These are phyloP conservation scores for Polyporus arcularius DNA, from an alignment of 768 basidiomycete species.

Conservation along the genomic window DNA sequence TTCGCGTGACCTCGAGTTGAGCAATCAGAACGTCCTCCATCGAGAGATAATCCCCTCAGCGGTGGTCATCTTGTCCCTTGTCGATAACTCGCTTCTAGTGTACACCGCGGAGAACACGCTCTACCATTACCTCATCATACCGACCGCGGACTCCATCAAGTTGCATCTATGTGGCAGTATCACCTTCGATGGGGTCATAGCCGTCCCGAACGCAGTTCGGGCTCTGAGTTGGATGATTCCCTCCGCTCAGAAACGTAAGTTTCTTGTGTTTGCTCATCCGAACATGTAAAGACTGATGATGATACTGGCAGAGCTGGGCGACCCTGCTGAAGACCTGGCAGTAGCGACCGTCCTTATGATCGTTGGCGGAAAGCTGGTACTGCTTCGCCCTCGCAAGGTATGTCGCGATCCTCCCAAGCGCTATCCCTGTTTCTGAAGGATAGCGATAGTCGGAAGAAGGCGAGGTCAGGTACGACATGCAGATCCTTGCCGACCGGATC, in stretches of 20 bases:
- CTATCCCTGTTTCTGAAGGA: not conserved
- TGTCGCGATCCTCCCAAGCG: not conserved
- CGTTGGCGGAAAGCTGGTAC: constrained; percentile 86
- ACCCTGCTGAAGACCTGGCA: constrained; percentile 89
- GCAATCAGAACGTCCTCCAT: constrained; percentile 80
- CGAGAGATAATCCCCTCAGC: constrained; percentile 75
- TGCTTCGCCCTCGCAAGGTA: constrained; percentile 88
- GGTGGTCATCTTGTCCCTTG: constrained; percentile 84
- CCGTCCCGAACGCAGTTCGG: constrained; percentile 78
- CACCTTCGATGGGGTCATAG: constrained; percentile 88
- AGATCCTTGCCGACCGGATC: constrained; percentile 94
- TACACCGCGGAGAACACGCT: constrained; percentile 95
- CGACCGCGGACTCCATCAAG: constrained; percentile 79
- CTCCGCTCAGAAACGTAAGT: constrained; percentile 85
- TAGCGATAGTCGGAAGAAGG: constrained; percentile 68
- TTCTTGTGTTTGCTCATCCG: not conserved
- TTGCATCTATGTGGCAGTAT: constrained; percentile 94
- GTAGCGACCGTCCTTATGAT: constrained; percentile 96
- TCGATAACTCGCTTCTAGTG: constrained; percentile 93
- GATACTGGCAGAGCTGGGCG: constrained; percentile 76
- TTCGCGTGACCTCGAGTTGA: constrained; percentile 87
- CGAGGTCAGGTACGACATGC: constrained; percentile 96
- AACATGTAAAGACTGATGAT: not conserved
- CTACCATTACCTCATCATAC: constrained; percentile 88
- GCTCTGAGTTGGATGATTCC: constrained; percentile 98